phyloP scores from a whole-genome alignment of 129 eudicot species.

The Saposhnikovia divaricata region DNA sequence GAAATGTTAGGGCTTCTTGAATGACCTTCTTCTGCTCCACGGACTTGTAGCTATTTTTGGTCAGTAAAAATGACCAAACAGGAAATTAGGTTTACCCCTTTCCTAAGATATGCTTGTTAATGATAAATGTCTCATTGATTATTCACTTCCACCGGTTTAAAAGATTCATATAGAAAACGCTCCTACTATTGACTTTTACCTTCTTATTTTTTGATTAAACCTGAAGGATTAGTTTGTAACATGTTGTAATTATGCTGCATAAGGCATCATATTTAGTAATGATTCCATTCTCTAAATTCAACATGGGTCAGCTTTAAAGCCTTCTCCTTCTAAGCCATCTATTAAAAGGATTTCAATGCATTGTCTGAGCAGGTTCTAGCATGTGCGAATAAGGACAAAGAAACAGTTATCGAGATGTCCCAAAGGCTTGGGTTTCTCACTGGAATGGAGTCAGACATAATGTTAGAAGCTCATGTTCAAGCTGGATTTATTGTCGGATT shows the following conservation, averaged over 20 bases:
- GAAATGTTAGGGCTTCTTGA: not conserved
- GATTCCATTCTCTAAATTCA: not conserved
- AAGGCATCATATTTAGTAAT: not conserved
- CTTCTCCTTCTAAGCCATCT: not conserved
- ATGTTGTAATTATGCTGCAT: not conserved
- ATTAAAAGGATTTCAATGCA: not conserved
- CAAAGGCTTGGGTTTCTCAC: conserved; percentile 77
- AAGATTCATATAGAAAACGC: not conserved
- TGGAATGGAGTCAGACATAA: conserved; percentile 73
- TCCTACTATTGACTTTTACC: not conserved
- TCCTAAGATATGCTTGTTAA: not conserved
- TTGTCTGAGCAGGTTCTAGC: conserved; percentile 60
- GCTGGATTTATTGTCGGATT: conserved; percentile 92
- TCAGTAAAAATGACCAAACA: not conserved
- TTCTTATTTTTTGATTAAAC: not conserved
- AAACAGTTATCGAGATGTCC: conserved; percentile 73
- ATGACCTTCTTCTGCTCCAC: not conserved
- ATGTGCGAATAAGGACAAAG: conserved; percentile 66
- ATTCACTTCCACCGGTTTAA: not conserved
- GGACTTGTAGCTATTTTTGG: not conserved
- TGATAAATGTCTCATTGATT: not conserved
- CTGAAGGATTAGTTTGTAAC: not conserved
- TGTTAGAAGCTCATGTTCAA: conserved; percentile 88
- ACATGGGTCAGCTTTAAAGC: not conserved
- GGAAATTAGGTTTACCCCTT: too few species aligned